A percentile compares a stretch with the other conserved stretches of the same genome.
phyloP scores from a whole-genome alignment of 371 early-diverging fungal species.

The Basidiobolus heterosporus region DNA sequence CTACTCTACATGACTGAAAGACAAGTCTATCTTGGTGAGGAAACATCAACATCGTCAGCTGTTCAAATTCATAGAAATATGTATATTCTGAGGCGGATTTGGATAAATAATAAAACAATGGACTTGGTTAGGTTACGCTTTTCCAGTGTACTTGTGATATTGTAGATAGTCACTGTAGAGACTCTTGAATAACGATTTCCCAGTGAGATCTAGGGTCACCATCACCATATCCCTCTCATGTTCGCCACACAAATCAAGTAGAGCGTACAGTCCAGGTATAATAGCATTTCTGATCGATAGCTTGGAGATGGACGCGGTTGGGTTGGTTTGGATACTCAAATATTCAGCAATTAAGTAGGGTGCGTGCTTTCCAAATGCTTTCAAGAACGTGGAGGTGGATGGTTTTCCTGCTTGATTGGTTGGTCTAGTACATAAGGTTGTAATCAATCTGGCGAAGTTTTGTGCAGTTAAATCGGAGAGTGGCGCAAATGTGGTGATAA shows the following conservation, averaged over 20 bases:
- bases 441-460: slow-evolving; percentile 31
- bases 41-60: too few relatives aligned
- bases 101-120: too few relatives aligned
- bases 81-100: too few relatives aligned
- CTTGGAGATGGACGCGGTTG: slow-evolving; percentile 27
- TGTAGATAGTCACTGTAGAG: slow-evolving; percentile 35
- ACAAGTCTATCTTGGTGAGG: too few relatives aligned
- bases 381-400: slow-evolving; percentile 1
- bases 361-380: slow-evolving; percentile 46
- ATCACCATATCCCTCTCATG: slow-evolving; percentile 47
- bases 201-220: slow-evolving; percentile 35
- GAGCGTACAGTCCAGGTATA: slow-evolving; percentile 38
- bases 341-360: slow-evolving; percentile 46
- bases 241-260: slow-evolving; percentile 51
- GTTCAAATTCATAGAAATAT: too few relatives aligned
- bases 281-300: slow-evolving; percentile 31
- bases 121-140: too few relatives aligned
- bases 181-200: slow-evolving; percentile 31
- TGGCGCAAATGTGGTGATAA: slow-evolving; percentile 9
- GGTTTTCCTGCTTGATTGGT: background rate
- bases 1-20: too few relatives aligned
- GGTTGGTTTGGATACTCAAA: slow-evolving; percentile 39
- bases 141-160: slow-evolving; percentile 41
- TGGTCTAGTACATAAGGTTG: slow-evolving; percentile 18
- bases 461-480: slow-evolving; percentile 26